Percentiles rank a stretch among this genome's conserved stretches.
These are phyloP conservation scores for Dactylellina cionopaga DNA, from an alignment of 2,329 filamentous ascomycete genomes.

Conservation along the genomic window DNA sequence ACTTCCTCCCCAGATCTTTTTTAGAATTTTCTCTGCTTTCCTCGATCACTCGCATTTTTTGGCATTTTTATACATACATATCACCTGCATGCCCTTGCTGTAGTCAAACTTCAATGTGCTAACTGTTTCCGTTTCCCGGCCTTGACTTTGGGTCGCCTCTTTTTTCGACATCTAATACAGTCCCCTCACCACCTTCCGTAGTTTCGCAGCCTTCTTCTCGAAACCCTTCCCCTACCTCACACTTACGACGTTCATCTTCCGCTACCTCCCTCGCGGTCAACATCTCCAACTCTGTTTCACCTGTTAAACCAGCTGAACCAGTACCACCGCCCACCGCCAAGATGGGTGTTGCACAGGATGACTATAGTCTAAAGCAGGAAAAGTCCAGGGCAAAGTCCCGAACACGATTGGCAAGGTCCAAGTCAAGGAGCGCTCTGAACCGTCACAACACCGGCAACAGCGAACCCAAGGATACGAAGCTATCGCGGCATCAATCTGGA, in stretches of 20 bases:
- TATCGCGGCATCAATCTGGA: constrained; percentile 50
- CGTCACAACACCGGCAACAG: constrained; percentile 50
- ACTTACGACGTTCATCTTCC: constrained; percentile 48
- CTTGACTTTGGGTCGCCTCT: constrained; percentile 20
- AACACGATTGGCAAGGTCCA: constrained; percentile 44
- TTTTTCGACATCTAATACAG: constrained; percentile 51
- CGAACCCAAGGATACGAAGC: constrained; percentile 45
- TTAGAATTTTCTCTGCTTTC: constrained; percentile 1
- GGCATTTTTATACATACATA: constrained; percentile 40
- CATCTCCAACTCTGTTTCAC: constrained; percentile 14
- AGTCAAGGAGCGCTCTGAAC: constrained; percentile 45
- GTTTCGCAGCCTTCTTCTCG: constrained; percentile 51
- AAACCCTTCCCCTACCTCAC: constrained; percentile 36
- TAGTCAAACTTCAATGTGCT: constrained; percentile 43
- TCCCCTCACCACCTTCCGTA: constrained; percentile 38
- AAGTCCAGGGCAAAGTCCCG: constrained; percentile 48
- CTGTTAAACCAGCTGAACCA: constrained; percentile 40
- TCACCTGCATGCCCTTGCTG: constrained; percentile 50
- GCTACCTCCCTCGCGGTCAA: constrained; percentile 36
- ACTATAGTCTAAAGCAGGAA: constrained; percentile 45
- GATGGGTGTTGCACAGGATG: constrained; percentile 53
- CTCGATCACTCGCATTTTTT: constrained; percentile 29
- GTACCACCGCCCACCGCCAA: constrained; percentile 31
- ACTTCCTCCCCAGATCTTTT: constrained; percentile 8
- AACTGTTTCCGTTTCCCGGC: constrained; percentile 43